Conservation (phyloP, 768 basidiomycete genomes). For the Trametes meyenii region DNA sequence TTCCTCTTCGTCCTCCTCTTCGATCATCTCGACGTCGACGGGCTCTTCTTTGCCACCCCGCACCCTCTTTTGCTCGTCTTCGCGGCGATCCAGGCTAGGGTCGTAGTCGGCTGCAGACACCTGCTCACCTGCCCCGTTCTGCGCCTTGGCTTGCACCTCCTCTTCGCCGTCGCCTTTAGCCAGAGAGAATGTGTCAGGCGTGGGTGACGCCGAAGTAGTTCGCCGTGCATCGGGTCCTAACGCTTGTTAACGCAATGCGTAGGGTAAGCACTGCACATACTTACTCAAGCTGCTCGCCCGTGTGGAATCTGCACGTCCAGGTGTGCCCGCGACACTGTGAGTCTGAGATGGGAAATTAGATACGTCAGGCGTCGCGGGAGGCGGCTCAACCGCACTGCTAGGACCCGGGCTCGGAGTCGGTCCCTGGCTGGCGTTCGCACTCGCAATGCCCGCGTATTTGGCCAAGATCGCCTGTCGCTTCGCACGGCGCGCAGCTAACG, state of each 20-base stretch:
- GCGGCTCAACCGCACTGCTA: conserved; percentile 78
- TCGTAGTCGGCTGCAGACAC: conserved; percentile 95
- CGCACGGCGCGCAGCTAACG: conserved; percentile 69
- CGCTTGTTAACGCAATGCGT: not conserved
- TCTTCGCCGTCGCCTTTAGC: conserved; percentile 65
- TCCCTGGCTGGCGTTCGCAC: conserved; percentile 39
- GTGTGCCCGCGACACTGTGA: conserved; percentile 46
- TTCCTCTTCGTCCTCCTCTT: conserved; percentile 60
- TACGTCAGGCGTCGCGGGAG: conserved; percentile 56
- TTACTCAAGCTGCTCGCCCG: conserved; percentile 11
- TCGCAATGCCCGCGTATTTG: conserved; percentile 62
- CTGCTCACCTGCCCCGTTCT: conserved; percentile 59
- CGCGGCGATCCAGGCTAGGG: conserved; percentile 76
- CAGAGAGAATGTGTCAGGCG: conserved; percentile 63
- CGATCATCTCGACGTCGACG: conserved; percentile 47
- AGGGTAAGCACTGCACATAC: not conserved
- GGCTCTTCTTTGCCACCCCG: conserved; percentile 45
- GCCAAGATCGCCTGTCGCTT: conserved; percentile 77
- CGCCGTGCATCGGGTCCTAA: conserved; percentile 47
- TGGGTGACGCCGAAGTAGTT: conserved; percentile 61
- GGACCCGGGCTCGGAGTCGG: conserved; percentile 61
- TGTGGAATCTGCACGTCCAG: conserved; percentile 26
- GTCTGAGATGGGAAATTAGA: conserved; percentile 67
- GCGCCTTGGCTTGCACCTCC: conserved; percentile 49
- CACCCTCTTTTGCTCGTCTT: conserved; percentile 78